Conservation (phyloP, 768 basidiomycete species). For the Psilocybe azurescens region DNA sequence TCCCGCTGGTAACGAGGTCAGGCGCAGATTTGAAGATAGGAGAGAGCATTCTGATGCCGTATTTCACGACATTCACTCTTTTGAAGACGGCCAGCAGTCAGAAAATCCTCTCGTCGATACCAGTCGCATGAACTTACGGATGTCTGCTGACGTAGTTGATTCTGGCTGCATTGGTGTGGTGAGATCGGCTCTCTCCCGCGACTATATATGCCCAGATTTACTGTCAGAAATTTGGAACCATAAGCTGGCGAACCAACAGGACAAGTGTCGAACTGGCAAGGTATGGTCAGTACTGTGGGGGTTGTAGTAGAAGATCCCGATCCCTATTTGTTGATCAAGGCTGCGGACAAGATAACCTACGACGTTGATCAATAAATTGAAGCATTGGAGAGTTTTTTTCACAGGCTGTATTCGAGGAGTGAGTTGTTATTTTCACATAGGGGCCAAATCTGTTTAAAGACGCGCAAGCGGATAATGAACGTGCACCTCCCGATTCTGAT, state of each 20-base stretch:
- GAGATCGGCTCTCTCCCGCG: not conserved
- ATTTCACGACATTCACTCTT: constrained; percentile 36
- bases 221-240: constrained; percentile 46
- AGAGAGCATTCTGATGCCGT: constrained; percentile 51
- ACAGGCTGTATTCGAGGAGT: too few relatives aligned
- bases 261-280: constrained; percentile 55
- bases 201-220: constrained; percentile 22
- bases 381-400: too few relatives aligned
- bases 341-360: constrained; percentile 52
- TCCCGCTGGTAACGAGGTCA: constrained; percentile 51
- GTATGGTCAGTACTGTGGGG: constrained; percentile 34
- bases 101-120: not conserved
- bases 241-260: constrained; percentile 46
- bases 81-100: not conserved
- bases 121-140: constrained; percentile 28
- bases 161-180: constrained; percentile 22
- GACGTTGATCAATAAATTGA: not conserved
- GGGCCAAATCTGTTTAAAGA: not conserved
- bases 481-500: not conserved
- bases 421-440: too few relatives aligned
- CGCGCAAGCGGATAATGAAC: not conserved
- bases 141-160: constrained; percentile 43
- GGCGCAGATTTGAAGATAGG: constrained; percentile 45
- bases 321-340: constrained; percentile 51
- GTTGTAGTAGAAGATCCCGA: constrained; percentile 46